phyloP scores from a whole-genome alignment of 306 rosid species.

The Quercus bicolor region DNA sequence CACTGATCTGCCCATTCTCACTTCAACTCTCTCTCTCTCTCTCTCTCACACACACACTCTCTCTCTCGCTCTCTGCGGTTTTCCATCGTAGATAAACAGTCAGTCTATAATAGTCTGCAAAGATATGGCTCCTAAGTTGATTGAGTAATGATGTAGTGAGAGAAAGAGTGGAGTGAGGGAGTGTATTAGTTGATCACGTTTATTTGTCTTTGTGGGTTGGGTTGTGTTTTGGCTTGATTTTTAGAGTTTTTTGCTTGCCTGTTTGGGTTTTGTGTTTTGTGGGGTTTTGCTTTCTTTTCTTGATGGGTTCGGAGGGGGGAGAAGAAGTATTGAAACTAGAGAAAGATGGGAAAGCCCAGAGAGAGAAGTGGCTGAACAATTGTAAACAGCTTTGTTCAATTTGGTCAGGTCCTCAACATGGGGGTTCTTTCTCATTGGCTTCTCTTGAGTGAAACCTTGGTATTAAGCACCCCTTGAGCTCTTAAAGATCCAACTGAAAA shows the following conservation, averaged over 20 bases:
- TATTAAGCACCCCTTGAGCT: conserved; percentile 26
- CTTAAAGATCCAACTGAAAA: conserved; percentile 13
- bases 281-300: conserved; percentile 12
- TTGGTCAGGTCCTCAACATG: conserved; percentile 43
- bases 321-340: conserved; percentile 26
- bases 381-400: conserved; percentile 24
- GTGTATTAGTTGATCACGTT: conserved; percentile 11
- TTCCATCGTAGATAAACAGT: conserved; percentile 28
- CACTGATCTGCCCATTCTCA: conserved; percentile 22
- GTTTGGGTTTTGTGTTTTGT: conserved; percentile 10
- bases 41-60: not conserved
- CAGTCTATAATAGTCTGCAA: not conserved
- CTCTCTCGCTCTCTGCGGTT: not conserved
- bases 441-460: conserved; percentile 31
- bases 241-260: not conserved
- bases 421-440: conserved; percentile 24
- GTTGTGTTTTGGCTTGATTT: not conserved
- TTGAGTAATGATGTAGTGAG: conserved; percentile 43
- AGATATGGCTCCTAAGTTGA: conserved; percentile 11
- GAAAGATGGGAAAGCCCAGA: conserved; percentile 28
- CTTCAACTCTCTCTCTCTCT: not conserved
- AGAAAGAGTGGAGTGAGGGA: conserved; percentile 14
- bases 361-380: conserved; percentile 25
- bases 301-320: conserved; percentile 53
- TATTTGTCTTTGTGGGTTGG: not conserved